Base-by-base conservation (phyloP, 2,329 filamentous ascomycete species). In the Alternaria brassicae region DNA sequence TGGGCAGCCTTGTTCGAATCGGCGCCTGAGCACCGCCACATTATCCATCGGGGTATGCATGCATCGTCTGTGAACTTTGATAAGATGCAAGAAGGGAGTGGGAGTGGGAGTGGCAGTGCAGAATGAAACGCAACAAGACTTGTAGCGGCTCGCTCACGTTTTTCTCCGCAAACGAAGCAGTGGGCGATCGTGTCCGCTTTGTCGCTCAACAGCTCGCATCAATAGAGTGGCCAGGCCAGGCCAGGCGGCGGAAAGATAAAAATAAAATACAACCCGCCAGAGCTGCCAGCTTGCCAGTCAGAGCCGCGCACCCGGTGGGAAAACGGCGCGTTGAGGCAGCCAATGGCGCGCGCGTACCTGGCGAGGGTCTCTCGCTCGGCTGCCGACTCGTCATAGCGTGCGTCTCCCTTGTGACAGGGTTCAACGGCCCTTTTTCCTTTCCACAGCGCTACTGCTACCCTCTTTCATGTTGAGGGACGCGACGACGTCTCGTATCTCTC, bases 301-400 rank as follows among this genome's bases (percentile, higher is more conserved):
- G 42, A 60, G 56, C 61, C 57, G 53, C 57, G 53, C 19, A 48
- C 47, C 57, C 56, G 60, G 60, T 56, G 60, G 53, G 57, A 51
- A 54, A 39, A 53, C 62, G 62, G 64, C 58, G 63, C 51, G 28
- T 37, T 21, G n/a, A 19, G 12, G 36, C 51, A 45, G 36, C 61
- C 49, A 64, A 48, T 66, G 19, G 50, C 37, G 52, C 34, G 23
- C 53, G 47, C 55, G 50, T 53, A 19, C 32, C 32, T 36, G 32
- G n/a, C n/a, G n/a, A n/a, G n/a, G n/a, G n/a, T n/a, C n/a, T n/a
- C n/a, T n/a, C n/a, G n/a, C 17, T 19, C 9, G 25, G 21, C 10
- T 27, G 15, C 23, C 42, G 23, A 19, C n/a, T 34, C 50, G 48
- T 53, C 50, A 53, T 45, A 21, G 39, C 39, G 25, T n/a, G n/a